Base-by-base conservation (phyloP, 257 asterid species). In the Salvia rosmarinus region DNA sequence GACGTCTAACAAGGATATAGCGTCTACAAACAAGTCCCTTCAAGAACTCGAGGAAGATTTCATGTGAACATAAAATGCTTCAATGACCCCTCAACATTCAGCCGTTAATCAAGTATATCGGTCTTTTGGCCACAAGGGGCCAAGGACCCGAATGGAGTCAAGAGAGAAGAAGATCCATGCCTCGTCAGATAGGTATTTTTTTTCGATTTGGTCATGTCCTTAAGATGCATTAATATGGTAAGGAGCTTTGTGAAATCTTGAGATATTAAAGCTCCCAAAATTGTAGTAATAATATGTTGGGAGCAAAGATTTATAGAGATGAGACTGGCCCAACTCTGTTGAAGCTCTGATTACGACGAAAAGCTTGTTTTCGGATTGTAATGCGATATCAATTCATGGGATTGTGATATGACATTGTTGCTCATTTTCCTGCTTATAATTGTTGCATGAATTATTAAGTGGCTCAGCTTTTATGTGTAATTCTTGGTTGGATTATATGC, bases 1-100 rank as follows among this genome's bases (percentile, higher is more conserved):
- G 98, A 94, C 98, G 0, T 94, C 98, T 0, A 94, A 91, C 84
- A 94, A 86, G 81, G 96, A 94, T 72, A 84, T 94, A 57, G 97
- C 98, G 16, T 81, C 98, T 13, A 57, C 91, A 50, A 81, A 82
- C 85, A 94, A 94, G 78, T 80, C 96, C 79, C 83, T 91, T 64
- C 98, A 94, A 80, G 98, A 94, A 82, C 83, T 94, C 71, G 98
- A 94, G 77, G 97, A 94, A 74, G 97, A 91, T 70, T 94, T 94
- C 84, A 94, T 94, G 98, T 94, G 90, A 90, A 71, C 6, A 44
- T 64, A 34, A 34, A 47, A 25, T 46, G 37, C 75, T 69, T 47
- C 71, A 19, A 80, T 50, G 6, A 10, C 2, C 67, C 71, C 57
- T 50, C 67, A 58, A 63, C 35, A 21, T 23, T 52, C 28, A 23